Percentiles rank a stretch among this genome's conserved stretches.
These are phyloP conservation scores for Laetiporus sulphureus DNA, from an alignment of 1,284 basidiomycete species.

Conservation along the genomic window DNA sequence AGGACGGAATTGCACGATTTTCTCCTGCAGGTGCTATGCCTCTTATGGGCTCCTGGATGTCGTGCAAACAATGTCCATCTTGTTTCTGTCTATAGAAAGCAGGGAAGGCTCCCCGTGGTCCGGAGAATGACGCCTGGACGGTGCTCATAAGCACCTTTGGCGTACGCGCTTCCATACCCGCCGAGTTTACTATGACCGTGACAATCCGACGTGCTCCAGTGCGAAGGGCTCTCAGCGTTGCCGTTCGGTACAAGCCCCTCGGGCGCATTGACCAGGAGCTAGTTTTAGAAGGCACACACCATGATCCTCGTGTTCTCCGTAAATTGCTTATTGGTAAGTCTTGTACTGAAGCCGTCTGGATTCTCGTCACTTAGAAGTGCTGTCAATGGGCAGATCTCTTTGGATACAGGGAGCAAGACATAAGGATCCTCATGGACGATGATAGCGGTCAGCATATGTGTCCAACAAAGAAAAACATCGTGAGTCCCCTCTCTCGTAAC, in stretches of 20 bases:
- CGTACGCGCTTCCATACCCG: too few species aligned
- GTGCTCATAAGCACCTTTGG: too few species aligned
- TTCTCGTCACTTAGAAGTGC: neutral
- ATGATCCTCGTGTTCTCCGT: conserved; percentile 10
- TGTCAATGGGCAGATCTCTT: conserved; percentile 10
- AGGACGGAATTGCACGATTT: too few species aligned
- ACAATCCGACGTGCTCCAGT: conserved; percentile 1
- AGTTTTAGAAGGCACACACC: conserved; percentile 10
- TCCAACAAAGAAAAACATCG: conserved; percentile 20
- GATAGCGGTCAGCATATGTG: conserved; percentile 1
- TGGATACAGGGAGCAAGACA: conserved; percentile 14
- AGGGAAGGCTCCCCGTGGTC: too few species aligned
- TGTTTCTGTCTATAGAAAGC: too few species aligned
- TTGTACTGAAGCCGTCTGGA: neutral
- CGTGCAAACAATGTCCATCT: too few species aligned
- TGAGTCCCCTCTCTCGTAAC: conserved; percentile 4
- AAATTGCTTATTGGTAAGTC: conserved; percentile 10
- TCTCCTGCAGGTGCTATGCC: too few species aligned
- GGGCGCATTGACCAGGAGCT: conserved; percentile 5
- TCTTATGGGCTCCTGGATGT: too few species aligned
- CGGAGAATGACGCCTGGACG: too few species aligned
- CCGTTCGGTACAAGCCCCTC: conserved; percentile 9
- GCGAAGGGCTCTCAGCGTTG: conserved; percentile 14
- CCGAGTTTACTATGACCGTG: neutral
- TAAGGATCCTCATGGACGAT: conserved; percentile 17